A percentile compares a stretch with the other conserved stretches of the same genome.
Conservation (phyloP, 805 yeast species). For the Blastobotrys attinorum region DNA sequence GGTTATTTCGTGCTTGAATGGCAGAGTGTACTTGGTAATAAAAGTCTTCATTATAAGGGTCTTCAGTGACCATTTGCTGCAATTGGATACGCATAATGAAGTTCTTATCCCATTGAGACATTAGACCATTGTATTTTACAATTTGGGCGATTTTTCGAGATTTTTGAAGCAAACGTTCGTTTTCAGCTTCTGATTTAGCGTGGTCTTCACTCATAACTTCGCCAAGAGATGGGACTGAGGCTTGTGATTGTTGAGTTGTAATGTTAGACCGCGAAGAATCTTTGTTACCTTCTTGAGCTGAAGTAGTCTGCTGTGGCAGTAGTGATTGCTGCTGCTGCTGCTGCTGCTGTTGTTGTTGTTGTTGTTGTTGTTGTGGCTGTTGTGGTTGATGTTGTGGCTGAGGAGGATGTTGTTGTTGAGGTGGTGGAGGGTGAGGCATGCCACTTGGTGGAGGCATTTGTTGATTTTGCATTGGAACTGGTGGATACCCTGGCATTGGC, state of each 20-base stretch:
- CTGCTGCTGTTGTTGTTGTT: constrained; percentile 21
- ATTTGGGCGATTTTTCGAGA: constrained; percentile 32
- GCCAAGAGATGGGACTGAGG: constrained; percentile 12
- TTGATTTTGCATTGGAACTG: background rate
- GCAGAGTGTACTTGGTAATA: constrained; percentile 88
- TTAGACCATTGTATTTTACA: constrained; percentile 78
- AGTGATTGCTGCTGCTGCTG: background rate
- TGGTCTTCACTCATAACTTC: constrained; percentile 18
- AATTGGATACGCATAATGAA: constrained; percentile 90
- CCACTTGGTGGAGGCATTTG: background rate
- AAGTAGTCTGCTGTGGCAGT: background rate
- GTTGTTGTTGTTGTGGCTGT: constrained; percentile 22
- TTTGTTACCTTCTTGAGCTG: background rate
- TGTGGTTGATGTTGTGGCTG: constrained; percentile 15
- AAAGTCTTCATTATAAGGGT: constrained; percentile 95
- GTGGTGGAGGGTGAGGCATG: constrained; percentile 8
- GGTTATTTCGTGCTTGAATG: constrained; percentile 51
- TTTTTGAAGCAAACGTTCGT: constrained; percentile 14
- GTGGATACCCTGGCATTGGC: background rate
- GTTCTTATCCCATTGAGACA: constrained; percentile 96
- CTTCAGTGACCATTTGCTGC: constrained; percentile 93
- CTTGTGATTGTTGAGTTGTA: background rate
- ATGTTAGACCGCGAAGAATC: too few relatives aligned
- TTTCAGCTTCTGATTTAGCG: constrained; percentile 14
- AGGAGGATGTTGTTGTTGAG: constrained; percentile 9